Conservation (phyloP, 75 land plant genomes). For the Pinus taeda region DNA sequence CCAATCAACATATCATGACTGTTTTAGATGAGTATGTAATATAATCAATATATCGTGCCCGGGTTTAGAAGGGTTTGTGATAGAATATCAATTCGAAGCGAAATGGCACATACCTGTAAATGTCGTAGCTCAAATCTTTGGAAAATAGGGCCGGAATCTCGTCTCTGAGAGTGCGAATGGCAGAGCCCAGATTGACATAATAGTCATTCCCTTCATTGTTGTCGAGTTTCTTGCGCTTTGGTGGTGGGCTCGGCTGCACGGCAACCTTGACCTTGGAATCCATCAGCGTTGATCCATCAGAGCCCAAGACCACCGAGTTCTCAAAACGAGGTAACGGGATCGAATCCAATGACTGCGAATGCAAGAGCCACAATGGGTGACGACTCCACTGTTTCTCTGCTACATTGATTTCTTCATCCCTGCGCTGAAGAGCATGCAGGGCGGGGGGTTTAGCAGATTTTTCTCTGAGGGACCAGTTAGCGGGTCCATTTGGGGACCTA, state of each 20-base stretch:
- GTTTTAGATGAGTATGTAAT: too few relatives aligned
- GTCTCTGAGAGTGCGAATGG: slow-evolving; percentile 84
- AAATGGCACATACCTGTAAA: slow-evolving; percentile 66
- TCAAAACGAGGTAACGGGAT: background rate
- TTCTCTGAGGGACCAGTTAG: background rate
- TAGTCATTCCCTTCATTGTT: slow-evolving; percentile 50
- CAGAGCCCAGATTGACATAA: slow-evolving; percentile 79
- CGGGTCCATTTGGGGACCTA: background rate
- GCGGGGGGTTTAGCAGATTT: background rate
- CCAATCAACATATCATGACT: too few relatives aligned
- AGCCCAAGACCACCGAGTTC: too few relatives aligned
- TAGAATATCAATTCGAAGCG: too few relatives aligned
- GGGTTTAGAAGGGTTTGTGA: too few relatives aligned
- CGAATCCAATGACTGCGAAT: background rate
- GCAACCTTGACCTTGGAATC: slow-evolving; percentile 3
- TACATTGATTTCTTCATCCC: background rate
- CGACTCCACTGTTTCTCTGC: slow-evolving; percentile 1
- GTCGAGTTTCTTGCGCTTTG: slow-evolving; percentile 11
- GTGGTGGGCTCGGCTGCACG: slow-evolving; percentile 3
- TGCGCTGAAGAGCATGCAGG: background rate
- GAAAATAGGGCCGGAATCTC: slow-evolving; percentile 79
- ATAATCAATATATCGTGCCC: too few relatives aligned
- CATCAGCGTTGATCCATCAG: background rate
- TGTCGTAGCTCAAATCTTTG: slow-evolving; percentile 76
- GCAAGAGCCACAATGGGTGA: too few relatives aligned